These are phyloP conservation scores for Rhizoclosmatium globosum DNA, from an alignment of 192 early-diverging fungal species.

Conservation along the genomic window DNA sequence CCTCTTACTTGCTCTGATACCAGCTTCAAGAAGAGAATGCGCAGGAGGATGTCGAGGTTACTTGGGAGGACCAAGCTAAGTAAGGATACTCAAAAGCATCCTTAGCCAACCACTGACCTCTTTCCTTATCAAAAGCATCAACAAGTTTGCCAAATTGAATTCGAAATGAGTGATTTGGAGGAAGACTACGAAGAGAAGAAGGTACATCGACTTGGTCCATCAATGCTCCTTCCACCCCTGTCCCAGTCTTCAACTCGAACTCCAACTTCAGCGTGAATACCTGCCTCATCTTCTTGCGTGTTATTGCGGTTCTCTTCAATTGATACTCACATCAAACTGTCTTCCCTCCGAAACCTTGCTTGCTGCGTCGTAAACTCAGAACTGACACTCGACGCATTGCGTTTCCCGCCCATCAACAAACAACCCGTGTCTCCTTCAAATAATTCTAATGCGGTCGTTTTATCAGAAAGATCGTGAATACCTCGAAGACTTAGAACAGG, in stretches of 20 bases:
- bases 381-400: too few relatives aligned
- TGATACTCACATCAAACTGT: too few relatives aligned
- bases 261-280: conserved; percentile 1
- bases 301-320: not conserved
- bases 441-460: not conserved
- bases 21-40: conserved; percentile 70
- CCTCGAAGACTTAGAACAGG: conserved; percentile 89
- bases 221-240: too few relatives aligned
- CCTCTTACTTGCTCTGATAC: not conserved
- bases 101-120: too few relatives aligned
- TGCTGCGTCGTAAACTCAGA: too few relatives aligned
- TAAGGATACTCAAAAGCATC: too few relatives aligned
- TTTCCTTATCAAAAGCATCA: conserved; percentile 74
- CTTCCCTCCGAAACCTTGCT: too few relatives aligned
- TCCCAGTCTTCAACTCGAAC: too few relatives aligned
- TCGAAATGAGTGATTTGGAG: conserved; percentile 76
- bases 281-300: conserved; percentile 1
- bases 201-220: conserved; percentile 49
- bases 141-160: conserved; percentile 90
- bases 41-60: conserved; percentile 80
- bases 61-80: conserved; percentile 89
- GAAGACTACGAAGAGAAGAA: conserved; percentile 82
- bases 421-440: too few relatives aligned
- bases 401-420: too few relatives aligned
- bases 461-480: conserved; percentile 86